Conservation (phyloP, 495 filamentous ascomycete species). For the Xylaria flabelliformis region DNA sequence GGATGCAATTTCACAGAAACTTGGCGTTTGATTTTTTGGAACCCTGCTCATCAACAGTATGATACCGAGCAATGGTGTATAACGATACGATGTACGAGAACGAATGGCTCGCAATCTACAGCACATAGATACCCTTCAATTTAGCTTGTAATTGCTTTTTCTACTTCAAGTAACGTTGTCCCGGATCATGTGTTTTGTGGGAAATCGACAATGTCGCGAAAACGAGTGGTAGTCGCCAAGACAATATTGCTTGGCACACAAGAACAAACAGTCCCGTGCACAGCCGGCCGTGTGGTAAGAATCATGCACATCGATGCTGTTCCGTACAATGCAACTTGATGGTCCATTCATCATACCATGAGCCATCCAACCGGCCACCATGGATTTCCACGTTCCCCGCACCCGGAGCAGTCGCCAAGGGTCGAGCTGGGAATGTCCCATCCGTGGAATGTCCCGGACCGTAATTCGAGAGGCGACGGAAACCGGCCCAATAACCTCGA, state of each 20-base stretch:
- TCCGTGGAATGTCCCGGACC: slow-evolving; percentile 1
- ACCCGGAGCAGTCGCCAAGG: neutral
- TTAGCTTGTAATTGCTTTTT: slow-evolving; percentile 11
- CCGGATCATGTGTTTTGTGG: neutral
- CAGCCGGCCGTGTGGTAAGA: neutral
- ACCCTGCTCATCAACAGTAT: neutral
- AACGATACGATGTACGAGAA: slow-evolving; percentile 19
- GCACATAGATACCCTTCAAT: slow-evolving; percentile 26
- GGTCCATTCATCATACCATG: slow-evolving; percentile 10
- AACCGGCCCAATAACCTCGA: neutral
- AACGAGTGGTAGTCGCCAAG: neutral
- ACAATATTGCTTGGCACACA: slow-evolving; percentile 3
- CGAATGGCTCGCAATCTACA: neutral
- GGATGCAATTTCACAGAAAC: neutral
- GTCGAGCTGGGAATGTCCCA: neutral
- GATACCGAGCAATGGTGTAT: neutral
- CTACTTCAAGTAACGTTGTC: neutral
- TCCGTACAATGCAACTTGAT: slow-evolving; percentile 1
- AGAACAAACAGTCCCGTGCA: neutral
- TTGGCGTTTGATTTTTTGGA: slow-evolving; percentile 12
- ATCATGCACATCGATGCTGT: neutral
- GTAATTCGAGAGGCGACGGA: neutral
- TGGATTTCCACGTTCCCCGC: slow-evolving; percentile 1
- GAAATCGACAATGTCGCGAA: slow-evolving; percentile 13
- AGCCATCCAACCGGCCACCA: neutral